A percentile compares a stretch with the other conserved stretches of the same genome.
Conservation (phyloP, 2,329 filamentous ascomycete genomes). For the Aspergillaceae sp. region DNA sequence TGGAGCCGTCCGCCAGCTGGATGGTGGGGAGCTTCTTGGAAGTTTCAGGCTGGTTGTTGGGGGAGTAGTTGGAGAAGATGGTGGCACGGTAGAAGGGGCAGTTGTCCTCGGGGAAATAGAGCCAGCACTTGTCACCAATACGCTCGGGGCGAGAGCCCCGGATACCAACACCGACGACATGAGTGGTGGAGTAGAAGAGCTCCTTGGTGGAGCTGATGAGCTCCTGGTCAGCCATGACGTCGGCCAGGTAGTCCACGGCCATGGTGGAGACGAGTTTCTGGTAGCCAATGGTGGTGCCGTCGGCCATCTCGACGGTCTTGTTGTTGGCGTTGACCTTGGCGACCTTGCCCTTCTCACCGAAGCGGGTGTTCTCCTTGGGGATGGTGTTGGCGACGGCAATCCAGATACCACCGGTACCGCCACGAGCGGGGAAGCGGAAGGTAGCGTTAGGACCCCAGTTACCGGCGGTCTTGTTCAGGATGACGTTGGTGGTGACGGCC, state of each 20-base stretch:
- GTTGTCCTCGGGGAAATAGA: slow-evolving; percentile 98
- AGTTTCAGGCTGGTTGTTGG: slow-evolving; percentile 85
- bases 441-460: slow-evolving; percentile 98
- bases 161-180: slow-evolving; percentile 93
- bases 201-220: slow-evolving; percentile 76
- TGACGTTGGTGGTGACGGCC: slow-evolving; percentile 83
- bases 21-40: slow-evolving; percentile 78
- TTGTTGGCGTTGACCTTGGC: slow-evolving; percentile 76
- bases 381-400: slow-evolving; percentile 91
- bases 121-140: slow-evolving; percentile 99
- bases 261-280: slow-evolving; percentile 92
- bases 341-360: slow-evolving; percentile 77
- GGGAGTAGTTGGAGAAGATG: slow-evolving; percentile 99
- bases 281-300: slow-evolving; percentile 85
- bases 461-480: slow-evolving; percentile 89
- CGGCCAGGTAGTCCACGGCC: slow-evolving; percentile 80
- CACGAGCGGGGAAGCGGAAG: slow-evolving; percentile 93
- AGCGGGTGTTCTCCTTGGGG: slow-evolving; percentile 82
- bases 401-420: slow-evolving; percentile 98
- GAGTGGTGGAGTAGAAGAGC: slow-evolving; percentile 93
- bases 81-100: slow-evolving; percentile 99
- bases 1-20: slow-evolving; percentile 76
- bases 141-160: slow-evolving; percentile 85
- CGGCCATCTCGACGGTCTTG: slow-evolving; percentile 72
- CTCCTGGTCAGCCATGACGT: slow-evolving; percentile 81